phyloP scores from a whole-genome alignment of 352 stramenopile species.

The Elongisporangium undulatum region DNA sequence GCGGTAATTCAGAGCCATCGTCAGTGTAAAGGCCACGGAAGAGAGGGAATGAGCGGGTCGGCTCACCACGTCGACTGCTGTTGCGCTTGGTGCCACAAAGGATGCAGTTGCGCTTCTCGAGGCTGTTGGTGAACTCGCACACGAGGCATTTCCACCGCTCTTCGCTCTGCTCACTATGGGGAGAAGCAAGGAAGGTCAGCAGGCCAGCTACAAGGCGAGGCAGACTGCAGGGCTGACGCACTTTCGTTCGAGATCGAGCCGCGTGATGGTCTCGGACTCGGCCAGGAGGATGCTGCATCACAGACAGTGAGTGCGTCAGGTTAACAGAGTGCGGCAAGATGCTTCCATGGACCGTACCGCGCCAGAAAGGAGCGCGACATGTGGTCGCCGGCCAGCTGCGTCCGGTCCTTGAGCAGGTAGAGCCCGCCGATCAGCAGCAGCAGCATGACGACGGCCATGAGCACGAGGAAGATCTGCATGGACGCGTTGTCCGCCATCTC shows the following conservation, averaged over 20 bases:
- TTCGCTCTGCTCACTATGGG: constrained; percentile 34
- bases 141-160: constrained; percentile 76
- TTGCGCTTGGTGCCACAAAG: constrained; percentile 72
- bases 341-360: constrained; percentile 17
- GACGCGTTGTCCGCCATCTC: constrained; percentile 9
- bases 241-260: constrained; percentile 72
- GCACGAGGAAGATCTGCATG: constrained; percentile 67
- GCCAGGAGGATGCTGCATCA: constrained; percentile 40
- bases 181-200: not conserved
- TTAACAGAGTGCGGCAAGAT: constrained; percentile 1
- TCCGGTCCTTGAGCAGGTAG: constrained; percentile 59
- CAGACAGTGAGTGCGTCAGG: not conserved
- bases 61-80: constrained; percentile 14
- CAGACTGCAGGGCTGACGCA: constrained; percentile 13
- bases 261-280: constrained; percentile 57
- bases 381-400: constrained; percentile 18
- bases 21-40: constrained; percentile 3
- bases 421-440: constrained; percentile 58
- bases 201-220: not conserved
- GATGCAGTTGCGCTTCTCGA: constrained; percentile 56
- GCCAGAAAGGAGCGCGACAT: constrained; percentile 41
- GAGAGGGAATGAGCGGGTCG: no score
- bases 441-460: constrained; percentile 65
- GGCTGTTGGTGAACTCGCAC: constrained; percentile 74
- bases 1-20: constrained; percentile 10